phyloP scores from a whole-genome alignment of 257 asterid genomes.

The Solanum ossicruentum region DNA sequence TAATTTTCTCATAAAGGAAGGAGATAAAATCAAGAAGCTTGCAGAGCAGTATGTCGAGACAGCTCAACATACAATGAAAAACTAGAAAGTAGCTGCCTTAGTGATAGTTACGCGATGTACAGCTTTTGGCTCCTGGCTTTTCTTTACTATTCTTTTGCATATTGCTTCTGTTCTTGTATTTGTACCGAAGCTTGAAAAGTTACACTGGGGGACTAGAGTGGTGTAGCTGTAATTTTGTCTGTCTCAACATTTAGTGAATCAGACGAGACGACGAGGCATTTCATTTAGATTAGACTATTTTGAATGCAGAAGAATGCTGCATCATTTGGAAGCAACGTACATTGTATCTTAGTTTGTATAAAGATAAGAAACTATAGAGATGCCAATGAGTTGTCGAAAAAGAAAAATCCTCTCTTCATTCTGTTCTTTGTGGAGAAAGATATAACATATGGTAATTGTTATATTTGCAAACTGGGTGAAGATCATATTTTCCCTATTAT shows the following conservation, averaged over 20 bases:
- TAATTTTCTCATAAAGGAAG: constrained; percentile 90
- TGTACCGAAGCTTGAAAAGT: neutral
- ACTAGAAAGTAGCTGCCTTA: neutral
- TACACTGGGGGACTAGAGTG: neutral
- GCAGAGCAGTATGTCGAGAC: constrained; percentile 86
- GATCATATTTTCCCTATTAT: neutral
- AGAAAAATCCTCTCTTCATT: neutral
- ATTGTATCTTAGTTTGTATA: neutral
- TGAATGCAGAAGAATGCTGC: neutral
- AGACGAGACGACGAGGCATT: neutral
- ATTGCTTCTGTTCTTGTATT: neutral
- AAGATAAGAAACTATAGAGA: neutral
- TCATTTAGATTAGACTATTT: neutral
- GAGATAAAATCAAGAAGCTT: constrained; percentile 88
- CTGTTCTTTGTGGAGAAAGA: neutral
- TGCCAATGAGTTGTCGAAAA: neutral
- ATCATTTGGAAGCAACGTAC: neutral
- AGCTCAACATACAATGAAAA: constrained; percentile 42
- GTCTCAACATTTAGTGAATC: neutral
- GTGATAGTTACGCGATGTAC: neutral
- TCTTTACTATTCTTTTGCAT: neutral
- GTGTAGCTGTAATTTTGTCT: neutral
- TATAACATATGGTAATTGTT: neutral
- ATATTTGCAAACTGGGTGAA: neutral
- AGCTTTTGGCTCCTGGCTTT: neutral